A percentile compares a stretch with the other conserved stretches of the same genome.
Conservation (phyloP, 805 yeast genomes). For the Metschnikowia santaceciliae region DNA sequence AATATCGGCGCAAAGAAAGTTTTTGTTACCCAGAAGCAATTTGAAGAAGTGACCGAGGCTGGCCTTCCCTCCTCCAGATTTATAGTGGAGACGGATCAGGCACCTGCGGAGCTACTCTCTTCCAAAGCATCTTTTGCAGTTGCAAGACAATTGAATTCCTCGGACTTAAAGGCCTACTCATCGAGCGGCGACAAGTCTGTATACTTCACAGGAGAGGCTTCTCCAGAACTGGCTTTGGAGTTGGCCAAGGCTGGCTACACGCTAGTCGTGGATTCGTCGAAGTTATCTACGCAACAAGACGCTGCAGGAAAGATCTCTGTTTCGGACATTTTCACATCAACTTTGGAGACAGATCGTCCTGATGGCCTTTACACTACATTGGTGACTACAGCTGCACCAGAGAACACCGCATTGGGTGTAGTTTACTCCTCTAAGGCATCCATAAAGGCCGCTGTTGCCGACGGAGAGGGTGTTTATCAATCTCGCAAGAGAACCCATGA, state of each 20-base stretch:
- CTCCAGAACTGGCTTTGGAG: slow-evolving; percentile 24
- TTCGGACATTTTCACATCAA: slow-evolving; percentile 44
- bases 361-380: slow-evolving; percentile 86
- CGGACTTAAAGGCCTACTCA: slow-evolving; percentile 17
- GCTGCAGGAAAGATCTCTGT: slow-evolving; percentile 30
- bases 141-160: slow-evolving; percentile 12
- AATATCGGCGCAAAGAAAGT: slow-evolving; percentile 57
- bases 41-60: slow-evolving; percentile 7
- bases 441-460: slow-evolving; percentile 73
- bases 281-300: slow-evolving; percentile 27
- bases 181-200: slow-evolving; percentile 29
- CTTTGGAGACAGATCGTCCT: slow-evolving; percentile 72
- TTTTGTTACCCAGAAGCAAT: slow-evolving; percentile 28
- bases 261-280: slow-evolving; percentile 27
- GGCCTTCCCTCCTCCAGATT: slow-evolving; percentile 19
- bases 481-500: slow-evolving; percentile 77
- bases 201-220: slow-evolving; percentile 18
- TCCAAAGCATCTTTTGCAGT: slow-evolving; percentile 24
- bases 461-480: slow-evolving; percentile 87
- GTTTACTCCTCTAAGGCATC: slow-evolving; percentile 88
- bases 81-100: slow-evolving; percentile 8
- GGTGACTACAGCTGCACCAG: slow-evolving; percentile 64
- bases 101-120: slow-evolving; percentile 12
- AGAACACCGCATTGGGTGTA: slow-evolving; percentile 62
- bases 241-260: slow-evolving; percentile 31